Conservation (phyloP, 1,139 yeast genomes). For the Blastobotrys ciferrii region DNA sequence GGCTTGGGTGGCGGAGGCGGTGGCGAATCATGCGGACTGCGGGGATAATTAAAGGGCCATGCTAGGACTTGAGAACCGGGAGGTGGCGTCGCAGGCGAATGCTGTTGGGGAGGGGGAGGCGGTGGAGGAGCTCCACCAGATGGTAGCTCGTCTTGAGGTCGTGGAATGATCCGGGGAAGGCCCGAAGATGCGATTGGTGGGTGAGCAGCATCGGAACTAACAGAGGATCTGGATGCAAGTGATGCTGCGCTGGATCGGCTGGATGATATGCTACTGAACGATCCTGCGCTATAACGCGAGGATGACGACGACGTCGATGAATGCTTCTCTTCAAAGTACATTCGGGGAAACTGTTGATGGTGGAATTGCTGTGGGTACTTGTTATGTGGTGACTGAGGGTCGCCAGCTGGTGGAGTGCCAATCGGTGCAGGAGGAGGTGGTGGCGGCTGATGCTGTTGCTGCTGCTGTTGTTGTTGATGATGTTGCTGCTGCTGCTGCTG, state of each 20-base stretch:
- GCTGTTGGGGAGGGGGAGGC: constrained; percentile 17
- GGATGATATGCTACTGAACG: neutral
- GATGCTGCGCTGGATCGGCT: constrained; percentile 4
- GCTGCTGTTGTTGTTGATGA: constrained; percentile 15
- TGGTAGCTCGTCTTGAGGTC: constrained; percentile 22
- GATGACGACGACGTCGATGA: neutral
- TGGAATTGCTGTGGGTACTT: constrained; percentile 9
- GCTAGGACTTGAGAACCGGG: constrained; percentile 11
- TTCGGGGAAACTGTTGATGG: constrained; percentile 10
- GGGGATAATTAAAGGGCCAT: constrained; percentile 11
- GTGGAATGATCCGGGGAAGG: constrained; percentile 22
- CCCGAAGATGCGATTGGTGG: constrained; percentile 1
- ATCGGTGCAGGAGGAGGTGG: constrained; percentile 13
- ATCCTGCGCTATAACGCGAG: neutral
- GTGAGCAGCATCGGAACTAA: constrained; percentile 3
- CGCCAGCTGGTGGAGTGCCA: constrained; percentile 10
- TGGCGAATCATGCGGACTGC: constrained; percentile 7
- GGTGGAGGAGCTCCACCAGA: constrained; percentile 10
- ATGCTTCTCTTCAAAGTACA: neutral
- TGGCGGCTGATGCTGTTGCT: constrained; percentile 14
- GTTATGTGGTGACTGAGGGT: constrained; percentile 10
- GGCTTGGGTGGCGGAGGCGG: constrained; percentile 12
- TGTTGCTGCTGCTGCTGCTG: constrained; percentile 6
- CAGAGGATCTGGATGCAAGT: neutral
- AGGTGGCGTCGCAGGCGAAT: constrained; percentile 11